These are phyloP conservation scores for Allium fistulosum DNA, from an alignment of 106 monocot species.

Conservation along the genomic window DNA sequence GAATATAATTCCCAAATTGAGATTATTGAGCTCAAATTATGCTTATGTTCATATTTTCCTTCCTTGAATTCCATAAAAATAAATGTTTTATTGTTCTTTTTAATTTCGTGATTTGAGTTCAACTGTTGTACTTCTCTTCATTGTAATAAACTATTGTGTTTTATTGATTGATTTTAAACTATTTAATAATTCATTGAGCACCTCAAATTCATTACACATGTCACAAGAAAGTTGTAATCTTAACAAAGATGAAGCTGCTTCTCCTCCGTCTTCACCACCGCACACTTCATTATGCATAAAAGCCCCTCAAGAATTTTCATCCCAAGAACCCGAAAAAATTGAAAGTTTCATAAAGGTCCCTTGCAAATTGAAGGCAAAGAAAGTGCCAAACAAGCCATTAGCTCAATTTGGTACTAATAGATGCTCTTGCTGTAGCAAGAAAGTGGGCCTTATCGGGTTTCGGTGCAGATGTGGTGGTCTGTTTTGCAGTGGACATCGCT, in stretches of 20 bases:
- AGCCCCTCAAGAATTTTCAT: slow-evolving; percentile 20
- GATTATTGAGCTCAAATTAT: slow-evolving; percentile 3
- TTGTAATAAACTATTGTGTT: neutral
- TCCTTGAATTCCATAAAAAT: neutral
- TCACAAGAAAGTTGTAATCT: slow-evolving; percentile 79
- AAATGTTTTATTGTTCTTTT: neutral
- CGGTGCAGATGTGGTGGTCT: slow-evolving; percentile 87
- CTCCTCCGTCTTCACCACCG: slow-evolving; percentile 17
- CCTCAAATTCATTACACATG: slow-evolving; percentile 29
- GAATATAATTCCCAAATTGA: slow-evolving; percentile 3
- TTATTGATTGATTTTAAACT: neutral
- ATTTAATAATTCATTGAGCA: slow-evolving; percentile 2
- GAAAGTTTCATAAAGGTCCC: neutral
- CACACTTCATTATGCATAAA: slow-evolving; percentile 34
- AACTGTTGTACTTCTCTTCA: neutral
- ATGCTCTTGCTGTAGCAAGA: slow-evolving; percentile 61
- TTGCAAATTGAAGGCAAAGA: neutral
- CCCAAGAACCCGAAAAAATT: slow-evolving; percentile 13
- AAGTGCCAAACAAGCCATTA: slow-evolving; percentile 3
- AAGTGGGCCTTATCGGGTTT: slow-evolving; percentile 78
- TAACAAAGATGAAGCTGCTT: slow-evolving; percentile 72
- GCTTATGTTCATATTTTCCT: slow-evolving; percentile 1
- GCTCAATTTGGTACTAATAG: slow-evolving; percentile 21
- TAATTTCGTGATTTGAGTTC: neutral
- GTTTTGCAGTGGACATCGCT: slow-evolving; percentile 66